These are phyloP conservation scores for Xylaria polymorpha DNA, from an alignment of 2,329 filamentous ascomycete genomes.

Conservation along the genomic window DNA sequence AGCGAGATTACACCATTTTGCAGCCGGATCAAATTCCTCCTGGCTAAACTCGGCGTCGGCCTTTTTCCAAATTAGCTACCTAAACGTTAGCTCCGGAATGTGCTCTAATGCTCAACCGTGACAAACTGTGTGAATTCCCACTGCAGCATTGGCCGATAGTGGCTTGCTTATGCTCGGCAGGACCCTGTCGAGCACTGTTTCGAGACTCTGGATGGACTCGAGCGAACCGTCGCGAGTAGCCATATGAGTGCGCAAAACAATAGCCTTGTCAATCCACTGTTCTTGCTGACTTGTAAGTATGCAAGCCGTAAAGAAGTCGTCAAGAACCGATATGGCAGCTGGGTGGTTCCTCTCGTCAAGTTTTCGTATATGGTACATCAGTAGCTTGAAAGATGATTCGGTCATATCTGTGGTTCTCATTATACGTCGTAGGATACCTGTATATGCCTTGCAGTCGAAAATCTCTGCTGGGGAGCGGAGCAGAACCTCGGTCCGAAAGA, in stretches of 20 bases:
- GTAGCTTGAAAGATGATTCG: constrained; percentile 70
- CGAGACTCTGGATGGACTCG: constrained; percentile 47
- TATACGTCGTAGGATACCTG: constrained; percentile 69
- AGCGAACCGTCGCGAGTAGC: constrained; percentile 59
- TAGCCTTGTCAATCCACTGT: constrained; percentile 75
- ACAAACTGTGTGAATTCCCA: constrained; percentile 74
- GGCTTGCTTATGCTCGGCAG: constrained; percentile 57
- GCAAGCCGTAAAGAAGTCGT: constrained; percentile 71
- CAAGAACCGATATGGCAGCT: constrained; percentile 64
- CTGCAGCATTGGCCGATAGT: constrained; percentile 70
- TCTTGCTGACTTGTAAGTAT: constrained; percentile 60
- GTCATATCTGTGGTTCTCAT: constrained; percentile 69
- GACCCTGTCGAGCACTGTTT: constrained; percentile 51
- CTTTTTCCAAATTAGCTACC: constrained; percentile 83
- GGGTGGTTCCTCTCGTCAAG: constrained; percentile 66
- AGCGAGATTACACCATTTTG: constrained; percentile 78
- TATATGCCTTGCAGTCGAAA: constrained; percentile 63
- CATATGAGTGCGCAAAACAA: constrained; percentile 77
- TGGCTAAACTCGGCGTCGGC: constrained; percentile 70
- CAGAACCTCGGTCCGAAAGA: constrained; percentile 77
- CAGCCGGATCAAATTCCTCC: constrained; percentile 64
- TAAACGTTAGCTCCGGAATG: constrained; percentile 19
- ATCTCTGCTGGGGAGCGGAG: constrained; percentile 58
- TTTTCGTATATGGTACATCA: constrained; percentile 76
- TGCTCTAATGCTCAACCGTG: not conserved